These are phyloP conservation scores for Lepiota subincarnata DNA, from an alignment of 768 basidiomycete genomes.

Conservation along the genomic window DNA sequence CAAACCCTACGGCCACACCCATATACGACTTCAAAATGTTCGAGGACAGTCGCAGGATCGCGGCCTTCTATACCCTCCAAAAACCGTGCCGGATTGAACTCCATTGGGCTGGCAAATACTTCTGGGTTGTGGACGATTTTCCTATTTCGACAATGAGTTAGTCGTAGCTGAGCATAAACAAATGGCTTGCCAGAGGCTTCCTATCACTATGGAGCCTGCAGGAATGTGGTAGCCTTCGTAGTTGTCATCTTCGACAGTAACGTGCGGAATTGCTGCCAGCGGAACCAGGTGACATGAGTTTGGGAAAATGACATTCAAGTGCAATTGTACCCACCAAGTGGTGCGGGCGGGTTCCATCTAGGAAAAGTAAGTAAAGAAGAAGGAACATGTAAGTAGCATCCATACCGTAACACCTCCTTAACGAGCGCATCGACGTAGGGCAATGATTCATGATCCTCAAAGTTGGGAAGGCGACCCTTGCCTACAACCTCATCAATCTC, in stretches of 20 bases:
- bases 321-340: slow-evolving; percentile 15
- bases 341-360: slow-evolving; percentile 17
- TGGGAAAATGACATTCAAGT: no score
- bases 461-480: slow-evolving; percentile 14
- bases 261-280: background rate
- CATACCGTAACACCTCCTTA: slow-evolving; percentile 18
- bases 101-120: background rate
- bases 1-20: slow-evolving; percentile 30
- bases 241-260: no score
- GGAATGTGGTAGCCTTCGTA: no score
- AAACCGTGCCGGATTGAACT: slow-evolving; percentile 6
- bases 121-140: no score
- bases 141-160: no score
- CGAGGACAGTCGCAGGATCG: slow-evolving; percentile 10
- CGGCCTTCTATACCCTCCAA: background rate
- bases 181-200: no score
- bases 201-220: no score
- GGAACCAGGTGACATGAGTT: no score
- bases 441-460: slow-evolving; percentile 12
- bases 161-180: no score
- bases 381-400: no score
- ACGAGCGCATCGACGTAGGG: slow-evolving; percentile 15
- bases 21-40: slow-evolving; percentile 19
- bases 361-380: no score
- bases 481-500: slow-evolving; percentile 22